A percentile compares a stretch with the other conserved stretches of the same genome.
Evolutionary conservation across 495 filamentous ascomycete genomes (phyloP).

Genomic region (Aspergillus bridgeri): DNA sequence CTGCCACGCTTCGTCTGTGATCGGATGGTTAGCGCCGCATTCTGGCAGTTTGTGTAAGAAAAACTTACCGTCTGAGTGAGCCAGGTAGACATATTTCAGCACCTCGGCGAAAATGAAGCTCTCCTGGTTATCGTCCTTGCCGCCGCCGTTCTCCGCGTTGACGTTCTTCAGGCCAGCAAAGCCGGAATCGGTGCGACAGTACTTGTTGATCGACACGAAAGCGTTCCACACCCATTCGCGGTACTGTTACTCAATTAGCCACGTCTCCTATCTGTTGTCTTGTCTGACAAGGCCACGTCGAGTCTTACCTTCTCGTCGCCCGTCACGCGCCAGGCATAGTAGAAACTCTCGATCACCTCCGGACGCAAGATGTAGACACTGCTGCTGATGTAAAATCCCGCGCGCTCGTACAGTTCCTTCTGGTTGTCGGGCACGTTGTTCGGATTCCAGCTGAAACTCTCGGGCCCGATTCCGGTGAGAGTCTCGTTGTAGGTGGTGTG

Average conservation of each 20-base stretch:
- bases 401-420: constrained; percentile 53
- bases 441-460: constrained; percentile 69
- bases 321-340: constrained; percentile 82
- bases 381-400: constrained; percentile 73
- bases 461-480: constrained; percentile 73
- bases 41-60: neutral
- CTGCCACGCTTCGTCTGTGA: constrained; percentile 60
- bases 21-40: neutral
- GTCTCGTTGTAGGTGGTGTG: constrained; percentile 69
- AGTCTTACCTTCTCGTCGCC: constrained; percentile 49
- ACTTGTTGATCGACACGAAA: constrained; percentile 66
- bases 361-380: constrained; percentile 68
- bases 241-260: constrained; percentile 50
- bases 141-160: constrained; percentile 58
- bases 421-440: constrained; percentile 44
- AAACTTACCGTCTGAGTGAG: constrained; percentile 25
- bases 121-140: constrained; percentile 69
- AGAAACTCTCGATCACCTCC: constrained; percentile 83
- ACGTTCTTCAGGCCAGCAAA: constrained; percentile 66
- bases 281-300: neutral
- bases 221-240: constrained; percentile 85
- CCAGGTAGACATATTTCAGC: constrained; percentile 79
- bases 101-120: constrained; percentile 91
- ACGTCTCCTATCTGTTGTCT: neutral
- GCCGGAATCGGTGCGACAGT: constrained; percentile 60